Conservation (phyloP, 257 asterid species). For the Fraxinus cuspidata region DNA sequence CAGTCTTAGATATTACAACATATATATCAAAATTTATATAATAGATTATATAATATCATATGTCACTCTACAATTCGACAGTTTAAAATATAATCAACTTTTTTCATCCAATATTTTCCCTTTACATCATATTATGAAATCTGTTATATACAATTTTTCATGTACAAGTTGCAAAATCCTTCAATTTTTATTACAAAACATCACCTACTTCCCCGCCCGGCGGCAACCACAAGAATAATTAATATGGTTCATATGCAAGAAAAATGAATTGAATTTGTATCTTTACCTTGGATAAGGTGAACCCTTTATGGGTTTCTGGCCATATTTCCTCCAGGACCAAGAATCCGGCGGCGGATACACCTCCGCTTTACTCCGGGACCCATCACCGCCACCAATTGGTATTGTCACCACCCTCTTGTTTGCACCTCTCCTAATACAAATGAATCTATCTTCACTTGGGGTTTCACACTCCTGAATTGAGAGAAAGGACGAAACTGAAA, state of each 20-base stretch:
- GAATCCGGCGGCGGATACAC: slow-evolving; percentile 88
- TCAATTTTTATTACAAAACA: not conserved
- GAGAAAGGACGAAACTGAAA: not conserved
- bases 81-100: too few species aligned
- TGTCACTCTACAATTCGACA: too few species aligned
- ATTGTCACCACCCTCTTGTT: slow-evolving; percentile 60
- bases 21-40: too few species aligned
- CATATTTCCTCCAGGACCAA: slow-evolving; percentile 94
- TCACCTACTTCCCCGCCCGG: slow-evolving; percentile 39
- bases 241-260: not conserved
- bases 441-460: not conserved
- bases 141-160: too few species aligned
- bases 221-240: slow-evolving; percentile 16
- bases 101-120: too few species aligned
- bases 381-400: slow-evolving; percentile 54
- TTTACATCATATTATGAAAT: too few species aligned
- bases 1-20: not conserved
- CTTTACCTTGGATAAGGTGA: slow-evolving; percentile 82
- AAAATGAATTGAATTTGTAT: not conserved
- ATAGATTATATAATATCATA: too few species aligned
- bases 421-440: slow-evolving; percentile 44
- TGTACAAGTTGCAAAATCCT: too few species aligned
- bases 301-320: slow-evolving; percentile 84
- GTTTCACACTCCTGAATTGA: not conserved
- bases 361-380: slow-evolving; percentile 62